Evolutionary conservation across 2,329 filamentous ascomycete species (phyloP), one percentile per base, ranked within the genome.

Genomic region (Claviceps cyperi): DNA sequence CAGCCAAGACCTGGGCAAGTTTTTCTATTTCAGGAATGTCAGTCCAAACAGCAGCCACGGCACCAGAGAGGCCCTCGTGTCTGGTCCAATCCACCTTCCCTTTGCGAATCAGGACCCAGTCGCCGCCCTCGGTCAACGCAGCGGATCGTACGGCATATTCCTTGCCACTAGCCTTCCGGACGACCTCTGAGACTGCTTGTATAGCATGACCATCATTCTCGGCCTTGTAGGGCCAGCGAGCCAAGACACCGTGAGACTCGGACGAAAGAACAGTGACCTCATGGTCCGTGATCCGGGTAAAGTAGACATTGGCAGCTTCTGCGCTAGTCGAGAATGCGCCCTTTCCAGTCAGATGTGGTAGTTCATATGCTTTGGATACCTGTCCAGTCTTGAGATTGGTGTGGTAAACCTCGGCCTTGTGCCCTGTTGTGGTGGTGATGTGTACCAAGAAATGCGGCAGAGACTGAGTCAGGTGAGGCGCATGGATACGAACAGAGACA

Each of bases 361-460:
- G 72, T 28, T 83, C 80, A 63, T 95, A 95, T 0, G 84, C 84
- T 63, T 86, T 88, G n/a, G 74, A 76, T 28, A 91, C 75, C 17
- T 75, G 76, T 49, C 74, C 77, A 52, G 74, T 82, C 67, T 83
- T 83, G 48, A 86, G 66, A 57, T 94, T 78, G 52, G 94, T 76
- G 59, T 94, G 87, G 61, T 84, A 96, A 32, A 97, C 83, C 54
- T 94, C 84, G 3, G 84, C 91, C 71, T 85, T 87, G 61, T 90
- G 86, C 17, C 80, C 80, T 2, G 71, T 71, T 37, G 72, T 72
- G 0, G 86, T 86, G 58, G 82, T 75, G 58, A 80, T 88, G 57
- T 95, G 86, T 5, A 95, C 84, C 35, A 96, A 70, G 69, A 96
- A 94, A 68, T 94, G 88, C 38, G 87, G 74, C 44, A 81, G 73